Evolutionary conservation across 805 yeast species (phyloP).

Genomic region (Lachancea thermotolerans): DNA sequence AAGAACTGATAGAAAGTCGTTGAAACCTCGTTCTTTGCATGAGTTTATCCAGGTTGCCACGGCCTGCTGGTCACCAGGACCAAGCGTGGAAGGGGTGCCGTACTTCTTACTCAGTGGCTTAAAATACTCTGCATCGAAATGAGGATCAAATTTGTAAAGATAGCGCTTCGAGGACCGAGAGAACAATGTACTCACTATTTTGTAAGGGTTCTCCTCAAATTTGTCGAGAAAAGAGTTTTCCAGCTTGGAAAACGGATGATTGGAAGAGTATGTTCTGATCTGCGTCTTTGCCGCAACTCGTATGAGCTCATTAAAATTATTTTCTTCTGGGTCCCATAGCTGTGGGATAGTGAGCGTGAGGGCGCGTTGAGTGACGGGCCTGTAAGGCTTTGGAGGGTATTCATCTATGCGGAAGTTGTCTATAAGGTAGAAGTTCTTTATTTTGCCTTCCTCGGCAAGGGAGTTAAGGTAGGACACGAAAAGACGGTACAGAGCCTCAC

Average conservation of each 20-base stretch:
- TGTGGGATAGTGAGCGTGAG: constrained; percentile 32
- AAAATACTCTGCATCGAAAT: constrained; percentile 26
- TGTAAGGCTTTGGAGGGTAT: constrained; percentile 32
- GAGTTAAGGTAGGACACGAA: constrained; percentile 32
- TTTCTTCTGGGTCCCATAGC: constrained; percentile 6
- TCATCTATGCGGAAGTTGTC: constrained; percentile 29
- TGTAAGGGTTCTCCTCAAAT: constrained; percentile 36
- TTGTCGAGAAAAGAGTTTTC: constrained; percentile 37
- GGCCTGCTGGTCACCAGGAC: constrained; percentile 16
- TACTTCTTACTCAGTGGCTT: constrained; percentile 21
- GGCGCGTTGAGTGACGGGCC: constrained; percentile 32
- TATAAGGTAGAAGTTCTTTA: constrained; percentile 27
- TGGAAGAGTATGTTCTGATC: constrained; percentile 29
- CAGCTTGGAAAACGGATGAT: constrained; percentile 33
- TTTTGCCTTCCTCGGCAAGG: constrained; percentile 27
- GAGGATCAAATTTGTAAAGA: constrained; percentile 29
- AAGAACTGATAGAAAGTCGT: constrained; percentile 16
- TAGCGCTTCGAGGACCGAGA: constrained; percentile 34
- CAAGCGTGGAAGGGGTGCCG: constrained; percentile 19
- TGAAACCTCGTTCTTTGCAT: constrained; percentile 19
- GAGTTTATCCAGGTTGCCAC: constrained; percentile 22
- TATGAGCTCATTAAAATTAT: constrained; percentile 31
- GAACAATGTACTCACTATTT: constrained; percentile 30
- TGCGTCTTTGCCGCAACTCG: constrained; percentile 34
- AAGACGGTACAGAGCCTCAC: constrained; percentile 30